phyloP scores from a whole-genome alignment of 331 rosid species.

The Phaseolus coccineus region DNA sequence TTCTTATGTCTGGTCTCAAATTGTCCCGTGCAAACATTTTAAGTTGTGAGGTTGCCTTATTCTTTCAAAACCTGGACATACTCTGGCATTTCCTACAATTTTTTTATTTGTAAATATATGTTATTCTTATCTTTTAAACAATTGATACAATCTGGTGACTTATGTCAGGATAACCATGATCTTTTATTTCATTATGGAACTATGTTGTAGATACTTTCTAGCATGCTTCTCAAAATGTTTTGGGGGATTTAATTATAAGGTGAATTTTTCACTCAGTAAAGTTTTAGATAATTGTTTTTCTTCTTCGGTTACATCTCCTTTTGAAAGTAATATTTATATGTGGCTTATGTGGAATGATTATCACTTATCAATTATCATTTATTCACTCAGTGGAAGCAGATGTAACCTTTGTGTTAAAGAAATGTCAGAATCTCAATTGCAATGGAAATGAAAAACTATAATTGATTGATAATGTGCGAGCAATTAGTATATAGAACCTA shows the following conservation, averaged over 20 bases:
- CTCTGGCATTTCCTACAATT: slow-evolving; percentile 16
- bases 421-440: slow-evolving; percentile 3
- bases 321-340: slow-evolving; percentile 25
- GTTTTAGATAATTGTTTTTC: slow-evolving; percentile 22
- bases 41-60: background rate
- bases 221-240: background rate
- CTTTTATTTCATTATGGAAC: background rate
- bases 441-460: slow-evolving; percentile 26
- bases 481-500: background rate
- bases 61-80: slow-evolving; percentile 5
- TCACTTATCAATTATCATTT: slow-evolving; percentile 23
- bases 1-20: slow-evolving; percentile 9
- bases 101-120: background rate
- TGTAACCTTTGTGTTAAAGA: slow-evolving; percentile 9
- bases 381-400: slow-evolving; percentile 1
- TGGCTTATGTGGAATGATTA: slow-evolving; percentile 11
- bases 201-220: background rate
- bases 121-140: background rate
- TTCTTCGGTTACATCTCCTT: slow-evolving; percentile 16
- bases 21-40: slow-evolving; percentile 26
- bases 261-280: slow-evolving; percentile 31
- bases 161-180: slow-evolving; percentile 3
- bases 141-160: slow-evolving; percentile 21
- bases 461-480: slow-evolving; percentile 25
- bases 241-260: slow-evolving; percentile 29